Evolutionary conservation across 768 basidiomycete species (phyloP).

Genomic region (Suillus plorans): DNA sequence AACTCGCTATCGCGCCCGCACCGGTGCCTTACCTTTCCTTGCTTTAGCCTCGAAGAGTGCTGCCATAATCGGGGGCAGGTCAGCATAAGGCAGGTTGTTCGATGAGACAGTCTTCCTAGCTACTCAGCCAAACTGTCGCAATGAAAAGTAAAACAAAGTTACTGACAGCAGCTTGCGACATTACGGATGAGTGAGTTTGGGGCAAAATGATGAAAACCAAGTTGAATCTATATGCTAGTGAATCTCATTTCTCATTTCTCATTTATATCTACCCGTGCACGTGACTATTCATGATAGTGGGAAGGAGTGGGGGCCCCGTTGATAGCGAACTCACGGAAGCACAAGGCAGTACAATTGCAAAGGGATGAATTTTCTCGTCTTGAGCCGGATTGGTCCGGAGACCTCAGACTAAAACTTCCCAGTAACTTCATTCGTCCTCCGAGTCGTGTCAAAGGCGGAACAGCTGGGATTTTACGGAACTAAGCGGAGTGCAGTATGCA

Average conservation of each 20-base stretch:
- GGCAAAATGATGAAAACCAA: constrained; percentile 4
- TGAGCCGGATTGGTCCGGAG: not conserved
- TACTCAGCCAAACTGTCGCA: not conserved
- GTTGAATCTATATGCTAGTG: not conserved
- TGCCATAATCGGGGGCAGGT: constrained; percentile 50
- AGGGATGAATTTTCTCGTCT: constrained; percentile 2
- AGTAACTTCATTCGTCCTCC: not conserved
- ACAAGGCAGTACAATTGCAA: not conserved
- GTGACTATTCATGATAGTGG: not conserved
- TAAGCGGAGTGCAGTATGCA: not conserved
- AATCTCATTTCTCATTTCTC: not conserved
- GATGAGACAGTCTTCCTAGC: constrained; percentile 39
- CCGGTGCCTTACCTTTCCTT: constrained; percentile 46
- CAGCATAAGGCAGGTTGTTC: constrained; percentile 43
- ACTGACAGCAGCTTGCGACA: constrained; percentile 42
- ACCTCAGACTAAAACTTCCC: not conserved
- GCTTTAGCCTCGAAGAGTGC: constrained; percentile 67
- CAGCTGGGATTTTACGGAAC: not conserved
- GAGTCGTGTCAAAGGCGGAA: not conserved
- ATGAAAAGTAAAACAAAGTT: not conserved
- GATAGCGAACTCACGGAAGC: constrained; percentile 5
- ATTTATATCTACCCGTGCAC: constrained; percentile 18
- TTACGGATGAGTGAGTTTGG: constrained; percentile 15
- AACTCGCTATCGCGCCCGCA: not conserved
- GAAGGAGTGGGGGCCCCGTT: not conserved